Evolutionary conservation across 176 grass and related monocot species (phyloP).

Genomic region (Pharus latifolius): DNA sequence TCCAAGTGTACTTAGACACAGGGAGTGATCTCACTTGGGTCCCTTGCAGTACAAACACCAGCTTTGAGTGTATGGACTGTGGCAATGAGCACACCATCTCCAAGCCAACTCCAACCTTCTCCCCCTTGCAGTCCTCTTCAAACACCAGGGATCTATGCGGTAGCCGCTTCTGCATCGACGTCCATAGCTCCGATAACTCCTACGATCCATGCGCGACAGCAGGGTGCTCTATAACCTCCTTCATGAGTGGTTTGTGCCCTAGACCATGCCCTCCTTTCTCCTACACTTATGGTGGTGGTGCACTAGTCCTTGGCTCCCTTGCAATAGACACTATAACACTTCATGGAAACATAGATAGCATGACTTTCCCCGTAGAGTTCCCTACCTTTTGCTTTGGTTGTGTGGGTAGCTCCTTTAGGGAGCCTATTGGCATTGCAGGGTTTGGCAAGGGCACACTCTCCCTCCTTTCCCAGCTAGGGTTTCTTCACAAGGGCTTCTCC

Average conservation of each 20-base stretch:
- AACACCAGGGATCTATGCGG: conserved; percentile 2
- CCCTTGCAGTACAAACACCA: conserved; percentile 25
- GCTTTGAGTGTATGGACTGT: conserved; percentile 28
- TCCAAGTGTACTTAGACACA: conserved; percentile 45
- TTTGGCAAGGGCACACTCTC: conserved; percentile 43
- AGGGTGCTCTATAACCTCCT: conserved; percentile 24
- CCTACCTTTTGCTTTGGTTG: conserved; percentile 31
- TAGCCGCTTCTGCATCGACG: conserved; percentile 18
- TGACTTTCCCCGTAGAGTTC: background rate
- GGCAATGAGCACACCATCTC: background rate
- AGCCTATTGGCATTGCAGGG: conserved; percentile 40
- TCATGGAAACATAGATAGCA: background rate
- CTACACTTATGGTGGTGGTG: conserved; percentile 43
- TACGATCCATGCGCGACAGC: conserved; percentile 25
- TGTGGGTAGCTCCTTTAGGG: conserved; percentile 33
- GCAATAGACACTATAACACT: conserved; percentile 23
- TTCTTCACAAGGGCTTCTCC: conserved; percentile 37
- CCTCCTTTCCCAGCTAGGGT: conserved; percentile 36
- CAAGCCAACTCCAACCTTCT: conserved; percentile 6
- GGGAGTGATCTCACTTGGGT: conserved; percentile 55
- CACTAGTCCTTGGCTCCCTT: conserved; percentile 31
- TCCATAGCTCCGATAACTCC: conserved; percentile 43
- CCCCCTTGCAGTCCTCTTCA: conserved; percentile 16
- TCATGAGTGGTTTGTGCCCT: conserved; percentile 15
- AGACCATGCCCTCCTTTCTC: conserved; percentile 45